Evolutionary conservation across 202 grass and related monocot species (phyloP).

Genomic region (Hordeum pubiflorum): DNA sequence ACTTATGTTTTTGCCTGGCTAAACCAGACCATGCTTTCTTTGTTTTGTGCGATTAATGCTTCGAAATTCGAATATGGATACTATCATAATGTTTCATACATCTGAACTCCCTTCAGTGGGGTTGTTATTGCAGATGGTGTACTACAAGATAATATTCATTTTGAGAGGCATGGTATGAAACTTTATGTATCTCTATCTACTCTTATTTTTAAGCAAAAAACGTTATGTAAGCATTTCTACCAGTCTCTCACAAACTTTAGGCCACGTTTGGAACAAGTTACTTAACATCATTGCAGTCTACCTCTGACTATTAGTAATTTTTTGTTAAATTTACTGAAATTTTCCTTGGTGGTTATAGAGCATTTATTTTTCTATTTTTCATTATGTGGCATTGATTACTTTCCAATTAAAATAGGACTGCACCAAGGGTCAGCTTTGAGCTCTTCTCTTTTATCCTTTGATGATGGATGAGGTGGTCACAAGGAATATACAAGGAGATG

Average conservation of each 20-base stretch:
- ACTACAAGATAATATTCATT: constrained; percentile 69
- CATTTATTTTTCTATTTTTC: not conserved
- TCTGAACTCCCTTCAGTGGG: constrained; percentile 51
- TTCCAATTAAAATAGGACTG: no score
- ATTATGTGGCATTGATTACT: not conserved
- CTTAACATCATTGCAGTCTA: not conserved
- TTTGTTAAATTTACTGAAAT: not conserved
- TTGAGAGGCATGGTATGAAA: constrained; percentile 78
- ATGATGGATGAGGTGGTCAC: no score
- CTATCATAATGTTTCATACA: constrained; percentile 8
- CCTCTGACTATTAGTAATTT: not conserved
- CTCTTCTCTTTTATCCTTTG: no score
- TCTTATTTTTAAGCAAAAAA: not conserved
- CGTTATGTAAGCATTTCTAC: not conserved
- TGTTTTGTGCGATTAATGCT: constrained; percentile 9
- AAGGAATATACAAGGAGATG: no score
- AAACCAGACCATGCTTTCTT: constrained; percentile 5
- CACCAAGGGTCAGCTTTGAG: no score
- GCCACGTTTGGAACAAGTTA: no score
- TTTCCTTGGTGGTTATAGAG: not conserved
- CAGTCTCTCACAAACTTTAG: no score
- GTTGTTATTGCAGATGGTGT: constrained; percentile 97
- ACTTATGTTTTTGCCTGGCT: constrained; percentile 4
- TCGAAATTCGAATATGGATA: not conserved
- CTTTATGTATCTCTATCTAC: constrained; percentile 1